phyloP scores from a whole-genome alignment of 306 rosid species.

The Citrullus mucosospermus region DNA sequence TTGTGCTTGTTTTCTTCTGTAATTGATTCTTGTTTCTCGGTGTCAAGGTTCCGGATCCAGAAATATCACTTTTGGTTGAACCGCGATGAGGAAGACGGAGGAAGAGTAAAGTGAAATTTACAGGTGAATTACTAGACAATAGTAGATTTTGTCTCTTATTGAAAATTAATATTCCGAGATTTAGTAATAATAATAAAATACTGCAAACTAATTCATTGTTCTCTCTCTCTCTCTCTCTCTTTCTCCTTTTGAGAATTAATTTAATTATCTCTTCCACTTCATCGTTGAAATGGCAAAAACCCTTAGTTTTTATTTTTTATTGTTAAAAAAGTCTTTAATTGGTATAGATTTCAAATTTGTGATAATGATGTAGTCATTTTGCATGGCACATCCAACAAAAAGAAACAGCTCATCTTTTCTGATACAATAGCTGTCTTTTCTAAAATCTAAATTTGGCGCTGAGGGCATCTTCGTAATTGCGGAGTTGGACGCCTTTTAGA shows the following conservation, averaged over 20 bases:
- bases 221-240: not conserved
- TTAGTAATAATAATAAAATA: not conserved
- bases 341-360: not conserved
- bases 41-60: not conserved
- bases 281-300: not conserved
- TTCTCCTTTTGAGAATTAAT: not conserved
- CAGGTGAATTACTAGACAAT: not conserved
- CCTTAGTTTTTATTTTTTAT: not conserved
- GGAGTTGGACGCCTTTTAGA: slow-evolving; percentile 25
- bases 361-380: slow-evolving; percentile 5
- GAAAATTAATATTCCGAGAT: not conserved
- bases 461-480: slow-evolving; percentile 10
- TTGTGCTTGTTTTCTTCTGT: not conserved
- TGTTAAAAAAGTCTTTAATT: not conserved
- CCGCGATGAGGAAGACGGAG: not conserved
- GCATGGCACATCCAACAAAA: slow-evolving; percentile 16
- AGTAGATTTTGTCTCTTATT: not conserved
- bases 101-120: slow-evolving; percentile 2
- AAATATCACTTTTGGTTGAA: not conserved
- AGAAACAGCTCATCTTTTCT: slow-evolving; percentile 16
- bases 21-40: not conserved
- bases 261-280: not conserved
- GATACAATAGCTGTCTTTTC: slow-evolving; percentile 21
- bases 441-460: slow-evolving; percentile 21
- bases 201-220: not conserved